Evolutionary conservation across 2,329 filamentous ascomycete genomes (phyloP), one percentile per base, ranked within the genome.

Genomic region (Xylariomycetidae sp.): DNA sequence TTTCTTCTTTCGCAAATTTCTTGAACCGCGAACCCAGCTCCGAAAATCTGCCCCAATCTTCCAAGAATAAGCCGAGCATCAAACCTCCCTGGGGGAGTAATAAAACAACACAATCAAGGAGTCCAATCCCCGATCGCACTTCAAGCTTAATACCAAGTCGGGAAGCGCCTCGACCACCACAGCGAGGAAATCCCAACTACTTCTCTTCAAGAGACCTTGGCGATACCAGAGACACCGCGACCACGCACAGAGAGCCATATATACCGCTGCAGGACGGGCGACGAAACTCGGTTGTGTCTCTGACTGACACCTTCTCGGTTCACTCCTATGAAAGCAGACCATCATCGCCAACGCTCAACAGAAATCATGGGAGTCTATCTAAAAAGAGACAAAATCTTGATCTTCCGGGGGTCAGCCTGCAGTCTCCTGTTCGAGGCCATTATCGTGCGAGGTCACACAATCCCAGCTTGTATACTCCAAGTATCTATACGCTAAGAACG

Each of bases 401-500:
- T n/a, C n/a, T n/a, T n/a, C n/a, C n/a, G n/a, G n/a, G n/a, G n/a
- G n/a, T n/a, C n/a, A n/a, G 20, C 12, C 34, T 39, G 12, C 40
- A 40, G 13, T 52, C 52, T 9, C 43, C 52, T 4, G 31, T 38
- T 7, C 45, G 34, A 33, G 39, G 45, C 36, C 52, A 57, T 34
- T 47, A 54, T 16, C 62, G 55, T 3, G 44, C 45, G 5, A 46
- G 44, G 20, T 61, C 61, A 1, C 56, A 57, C 7, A 48, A 55
- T 16, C 41, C 41, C 7, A 46, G 41, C 11, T 57, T 46, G 14
- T 46, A 68, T 37, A 61, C 64, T 1, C 66, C 68, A 3, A 82
- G 77, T 42, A 70, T 82, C 12, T 81, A 81, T 49, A 82, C 76
- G 4, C 55, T 81, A 3, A 66, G 65, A 14, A 74, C 74, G 0